Base-by-base conservation (phyloP, 179 eudicot species). In the Silene vulgaris region DNA sequence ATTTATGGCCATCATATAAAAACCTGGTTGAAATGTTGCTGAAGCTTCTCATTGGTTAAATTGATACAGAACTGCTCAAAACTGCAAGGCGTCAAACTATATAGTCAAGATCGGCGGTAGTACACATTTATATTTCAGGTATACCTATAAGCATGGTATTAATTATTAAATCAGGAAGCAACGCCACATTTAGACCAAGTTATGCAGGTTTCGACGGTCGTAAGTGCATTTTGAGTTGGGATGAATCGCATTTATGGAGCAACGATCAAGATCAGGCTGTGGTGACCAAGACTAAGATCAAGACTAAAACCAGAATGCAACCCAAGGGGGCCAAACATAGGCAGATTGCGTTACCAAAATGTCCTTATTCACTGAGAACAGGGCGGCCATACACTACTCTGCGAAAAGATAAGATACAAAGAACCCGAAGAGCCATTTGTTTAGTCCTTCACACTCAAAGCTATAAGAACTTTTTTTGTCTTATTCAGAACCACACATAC, bases 11-110 rank as follows among this genome's bases (percentile, higher is more conserved):
- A 52, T 50, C 21, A 52, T 23, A 63, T 32, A 69, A 23, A 65
- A 72, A 94, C 97, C 98, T 94, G 97, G 81, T 94, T 92, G 74
- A 94, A 94, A 73, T 92, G 98, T 86, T 94, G 98, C 85, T 94
- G 98, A 77, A 94, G 97, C 82, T 94, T 94, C 89, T 94, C 98
- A 84, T 94, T 91, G 35, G 98, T 94, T 84, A 94, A 78, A 80
- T 91, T 91, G 65, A 91, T 91, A 82, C 96, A 90, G 74, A 94
- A 94, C 73, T 94, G 98, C 86, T 94, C 98, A 79, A 94, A 94
- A 84, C 97, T 94, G 93, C 84, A 86, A 77, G 64, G 60, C 68
- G 69, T 65, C 74, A 79, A 72, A 71, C 32, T 14, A 74, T 52
- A 23, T 19, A 35, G 76, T 78, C 82, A 81, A 16, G 66, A 14